Evolutionary conservation across 2,329 filamentous ascomycete genomes (phyloP), one percentile per base, ranked within the genome.

Genomic region (Mycosphaerella sp.): DNA sequence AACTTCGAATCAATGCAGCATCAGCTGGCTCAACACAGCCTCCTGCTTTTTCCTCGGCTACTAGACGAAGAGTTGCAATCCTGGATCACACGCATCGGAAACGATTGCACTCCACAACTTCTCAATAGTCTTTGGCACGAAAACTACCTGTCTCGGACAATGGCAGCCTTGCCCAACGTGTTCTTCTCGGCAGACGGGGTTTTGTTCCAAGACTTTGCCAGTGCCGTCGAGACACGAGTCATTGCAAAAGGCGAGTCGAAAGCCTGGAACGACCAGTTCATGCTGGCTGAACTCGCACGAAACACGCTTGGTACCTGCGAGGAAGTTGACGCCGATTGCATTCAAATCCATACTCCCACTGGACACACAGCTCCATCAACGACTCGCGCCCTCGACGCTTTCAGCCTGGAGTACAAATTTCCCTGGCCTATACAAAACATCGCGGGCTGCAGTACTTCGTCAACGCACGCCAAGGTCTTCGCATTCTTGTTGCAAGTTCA

Each of bases 121-220:
- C 82, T 82, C 17, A 74, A 77, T 43, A 78, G 83, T 2, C 76
- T 97, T 0, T 85, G 89, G 54, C 74, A 83, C 9, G 76, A 81
- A 6, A 91, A 85, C 63, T 83, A 83, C 0, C 73, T 97, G 0
- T 38, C 80, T 79, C 68, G 72, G 75, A 3, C 80, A 83, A 0
- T 96, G 0, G 74, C 84, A 51, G 80, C 83, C 0, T 73, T 97
- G 31, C 81, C 87, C 34, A 73, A 79, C 39, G 73, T 96, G 12
- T 96, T 90, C 67, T 78, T 95, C 21, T 86, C 87, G 70, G 81
- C 80, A 12, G 84, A 96, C 62, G 87, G 89, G 1, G 79, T 82
- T 1, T 73, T 83, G 0, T 80, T 85, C 1, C 80, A 85, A 45
- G 70, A 74, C 0, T 85, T 95, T 61, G 80, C 85, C 10, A 77